These are phyloP conservation scores for Dictyostelium purpureum DNA, from an alignment of 78 protist species.

Conservation along the genomic window DNA sequence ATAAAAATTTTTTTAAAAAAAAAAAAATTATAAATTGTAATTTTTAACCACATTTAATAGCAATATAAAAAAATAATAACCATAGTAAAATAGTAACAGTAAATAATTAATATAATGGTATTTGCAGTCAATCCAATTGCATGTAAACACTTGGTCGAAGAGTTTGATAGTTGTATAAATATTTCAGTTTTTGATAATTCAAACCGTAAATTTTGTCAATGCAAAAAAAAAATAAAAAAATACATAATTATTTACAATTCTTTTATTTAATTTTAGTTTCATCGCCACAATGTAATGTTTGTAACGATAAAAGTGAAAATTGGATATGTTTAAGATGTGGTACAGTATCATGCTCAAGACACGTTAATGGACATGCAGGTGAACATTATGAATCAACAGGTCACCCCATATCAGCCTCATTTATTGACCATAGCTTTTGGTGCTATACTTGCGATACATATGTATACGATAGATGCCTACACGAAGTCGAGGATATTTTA, in stretches of 20 bases:
- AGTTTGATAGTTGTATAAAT: constrained; percentile 8
- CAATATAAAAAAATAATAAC: too few relatives aligned
- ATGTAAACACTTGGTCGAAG: constrained; percentile 37
- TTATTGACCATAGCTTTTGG: constrained; percentile 60
- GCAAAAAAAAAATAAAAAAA: too few relatives aligned
- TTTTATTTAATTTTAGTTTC: background rate
- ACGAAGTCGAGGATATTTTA: background rate
- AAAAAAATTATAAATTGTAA: too few relatives aligned
- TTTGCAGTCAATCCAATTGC: constrained; percentile 42
- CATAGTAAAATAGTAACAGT: too few relatives aligned
- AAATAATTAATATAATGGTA: too few relatives aligned
- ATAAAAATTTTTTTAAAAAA: too few relatives aligned
- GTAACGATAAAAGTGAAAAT: constrained; percentile 64
- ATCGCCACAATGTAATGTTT: background rate
- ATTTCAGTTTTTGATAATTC: background rate
- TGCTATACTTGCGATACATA: constrained; percentile 57
- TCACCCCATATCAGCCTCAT: constrained; percentile 56
- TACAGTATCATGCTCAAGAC: constrained; percentile 44
- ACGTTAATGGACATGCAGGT: constrained; percentile 43
- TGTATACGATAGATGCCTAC: background rate
- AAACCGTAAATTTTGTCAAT: background rate
- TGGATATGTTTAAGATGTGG: constrained; percentile 73
- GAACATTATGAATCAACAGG: constrained; percentile 27
- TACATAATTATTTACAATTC: background rate
- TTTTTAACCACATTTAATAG: too few relatives aligned